These are phyloP conservation scores for Pleurotus giganteus DNA, from an alignment of 768 basidiomycete genomes.

Conservation along the genomic window DNA sequence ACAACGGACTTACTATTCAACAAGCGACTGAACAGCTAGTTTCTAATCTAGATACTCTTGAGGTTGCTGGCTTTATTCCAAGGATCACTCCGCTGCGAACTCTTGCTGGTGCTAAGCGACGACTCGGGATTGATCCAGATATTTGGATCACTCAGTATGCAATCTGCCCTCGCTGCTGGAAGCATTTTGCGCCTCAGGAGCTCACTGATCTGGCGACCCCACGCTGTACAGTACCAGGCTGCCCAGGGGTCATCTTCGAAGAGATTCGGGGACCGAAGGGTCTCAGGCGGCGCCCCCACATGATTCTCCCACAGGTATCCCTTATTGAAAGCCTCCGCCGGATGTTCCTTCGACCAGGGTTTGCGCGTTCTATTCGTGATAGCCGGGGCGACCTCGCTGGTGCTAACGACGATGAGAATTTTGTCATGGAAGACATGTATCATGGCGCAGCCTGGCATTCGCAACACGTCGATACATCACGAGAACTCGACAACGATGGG, in stretches of 20 bases:
- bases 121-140: constrained; percentile 24
- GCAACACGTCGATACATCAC: constrained; percentile 9
- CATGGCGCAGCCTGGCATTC: constrained; percentile 19
- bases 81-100: constrained; percentile 8
- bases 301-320: constrained; percentile 19
- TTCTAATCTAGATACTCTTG: constrained; percentile 9
- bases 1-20: constrained; percentile 11
- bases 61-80: constrained; percentile 9
- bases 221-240: constrained; percentile 10
- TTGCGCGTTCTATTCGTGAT: constrained; percentile 10
- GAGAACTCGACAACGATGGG: constrained; percentile 17
- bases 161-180: constrained; percentile 20
- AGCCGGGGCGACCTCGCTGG: constrained; percentile 7
- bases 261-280: constrained; percentile 11
- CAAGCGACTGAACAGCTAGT: constrained; percentile 11
- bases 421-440: constrained; percentile 22
- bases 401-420: constrained; percentile 19
- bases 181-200: constrained; percentile 15
- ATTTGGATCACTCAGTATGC: constrained; percentile 20
- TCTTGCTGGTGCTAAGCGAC: constrained; percentile 14
- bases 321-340: constrained; percentile 19
- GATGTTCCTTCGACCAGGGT: constrained; percentile 16
- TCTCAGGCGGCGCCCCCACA: constrained; percentile 1
- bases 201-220: constrained; percentile 10
- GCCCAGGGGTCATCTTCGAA: constrained; percentile 14